Percentiles rank a stretch among this genome's conserved stretches.
Evolutionary conservation across 306 rosid genomes (phyloP).

Genomic region (Rosa lucieae): DNA sequence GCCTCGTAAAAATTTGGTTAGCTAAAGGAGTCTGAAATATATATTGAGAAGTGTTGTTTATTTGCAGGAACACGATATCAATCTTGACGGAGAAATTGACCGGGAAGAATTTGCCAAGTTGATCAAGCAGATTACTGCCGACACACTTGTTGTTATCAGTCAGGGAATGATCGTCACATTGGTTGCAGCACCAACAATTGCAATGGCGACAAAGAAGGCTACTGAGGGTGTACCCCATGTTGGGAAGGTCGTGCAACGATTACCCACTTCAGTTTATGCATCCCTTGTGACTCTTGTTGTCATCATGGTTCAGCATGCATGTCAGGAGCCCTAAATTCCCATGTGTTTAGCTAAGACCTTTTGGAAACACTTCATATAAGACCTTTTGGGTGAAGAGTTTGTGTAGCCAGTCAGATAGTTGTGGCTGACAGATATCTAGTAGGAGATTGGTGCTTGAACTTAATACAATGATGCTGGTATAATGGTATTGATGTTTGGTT

Average conservation of each 20-base stretch:
- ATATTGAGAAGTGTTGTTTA: not conserved
- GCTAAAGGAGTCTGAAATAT: not conserved
- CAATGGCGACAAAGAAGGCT: conserved; percentile 78
- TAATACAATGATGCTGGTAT: not conserved
- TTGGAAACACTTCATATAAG: too few relatives aligned
- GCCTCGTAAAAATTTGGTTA: not conserved
- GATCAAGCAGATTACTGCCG: conserved; percentile 55
- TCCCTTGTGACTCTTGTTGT: conserved; percentile 59
- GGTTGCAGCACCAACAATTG: conserved; percentile 79
- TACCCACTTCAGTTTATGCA: conserved; percentile 76
- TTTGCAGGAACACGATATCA: conserved; percentile 57
- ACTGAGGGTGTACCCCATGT: conserved; percentile 87
- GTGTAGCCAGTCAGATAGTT: not conserved
- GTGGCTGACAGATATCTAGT: not conserved
- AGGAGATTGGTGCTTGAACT: not conserved
- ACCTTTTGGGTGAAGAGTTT: not conserved
- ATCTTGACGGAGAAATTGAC: conserved; percentile 57
- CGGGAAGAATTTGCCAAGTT: conserved; percentile 57
- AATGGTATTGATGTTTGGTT: not conserved
- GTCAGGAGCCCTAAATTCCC: not conserved
- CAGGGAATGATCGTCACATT: conserved; percentile 66
- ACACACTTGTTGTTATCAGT: conserved; percentile 49
- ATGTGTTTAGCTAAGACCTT: not conserved
- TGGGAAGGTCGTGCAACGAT: conserved; percentile 66
- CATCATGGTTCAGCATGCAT: conserved; percentile 48